Percentiles rank a stretch among this genome's conserved stretches.
Conservation (phyloP, 2,329 filamentous ascomycete species). For the Ceratocystis albifundus region DNA sequence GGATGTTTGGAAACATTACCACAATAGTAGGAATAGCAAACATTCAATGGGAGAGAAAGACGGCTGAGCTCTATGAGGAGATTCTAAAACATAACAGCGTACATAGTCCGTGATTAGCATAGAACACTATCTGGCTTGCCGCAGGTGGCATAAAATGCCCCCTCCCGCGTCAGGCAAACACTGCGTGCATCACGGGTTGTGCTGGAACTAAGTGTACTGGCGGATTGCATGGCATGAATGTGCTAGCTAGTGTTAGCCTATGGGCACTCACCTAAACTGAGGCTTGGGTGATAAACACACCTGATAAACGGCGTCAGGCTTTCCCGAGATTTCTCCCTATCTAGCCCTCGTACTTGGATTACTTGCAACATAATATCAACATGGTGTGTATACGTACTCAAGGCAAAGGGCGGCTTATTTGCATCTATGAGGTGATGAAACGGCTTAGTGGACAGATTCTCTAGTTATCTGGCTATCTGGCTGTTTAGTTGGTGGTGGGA, state of each 20-base stretch:
- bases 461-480: not conserved
- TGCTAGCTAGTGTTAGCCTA: too few species aligned
- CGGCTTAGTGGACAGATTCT: not conserved
- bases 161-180: not conserved
- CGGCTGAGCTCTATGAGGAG: not conserved
- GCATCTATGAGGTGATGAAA: constrained; percentile 4
- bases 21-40: not conserved
- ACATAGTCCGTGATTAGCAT: not conserved
- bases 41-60: not conserved
- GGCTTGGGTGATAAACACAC: not conserved
- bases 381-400: not conserved
- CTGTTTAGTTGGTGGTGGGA: not conserved
- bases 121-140: not conserved
- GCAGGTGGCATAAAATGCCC: not conserved
- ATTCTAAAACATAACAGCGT: not conserved
- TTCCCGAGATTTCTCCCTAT: constrained; percentile 4
- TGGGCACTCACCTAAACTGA: too few species aligned
- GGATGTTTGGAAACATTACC: too few species aligned
- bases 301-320: not conserved
- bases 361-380: too few species aligned
- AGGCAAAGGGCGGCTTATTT: not conserved
- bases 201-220: too few species aligned
- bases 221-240: too few species aligned
- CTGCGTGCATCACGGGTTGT: not conserved
- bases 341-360: not conserved